Evolutionary conservation across 768 basidiomycete genomes (phyloP), one percentile per base, ranked within the genome.

Genomic region (Imleria badia): DNA sequence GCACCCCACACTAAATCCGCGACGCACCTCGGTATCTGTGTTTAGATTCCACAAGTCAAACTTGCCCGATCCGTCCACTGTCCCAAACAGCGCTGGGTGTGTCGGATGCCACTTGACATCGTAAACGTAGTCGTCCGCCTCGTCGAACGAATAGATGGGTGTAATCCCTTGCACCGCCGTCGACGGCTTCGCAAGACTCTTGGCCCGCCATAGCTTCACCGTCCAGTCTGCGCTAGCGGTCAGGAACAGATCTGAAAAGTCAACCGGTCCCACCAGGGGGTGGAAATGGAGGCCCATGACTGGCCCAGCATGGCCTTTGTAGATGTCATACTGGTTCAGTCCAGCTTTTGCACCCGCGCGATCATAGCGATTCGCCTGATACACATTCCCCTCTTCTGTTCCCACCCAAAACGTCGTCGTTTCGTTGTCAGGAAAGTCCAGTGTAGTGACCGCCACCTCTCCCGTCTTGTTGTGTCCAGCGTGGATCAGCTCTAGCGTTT

Each of bases 1-100:
- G 15, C 48, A 45, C 51, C 29, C 3, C 38, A 23, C 23, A n/a
- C n/a, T 22, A 11, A 11, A 22, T 33, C 12, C 49, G 6, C 2
- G 35, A 76, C 86, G 54, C 66, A 94, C 96, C 84, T 99, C 97
- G 5, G 91, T 93, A 61, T 98, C 96, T n/a, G 79, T 75, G 70
- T 98, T 99, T 67, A 99, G 71, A 71, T 99, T 98, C 97, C 97
- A 99, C 36, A 99, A 67, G 65, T 98, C 93, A 70, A 99, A 98
- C 70, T 88, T 90, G 23, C 95, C 97, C 2, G 91, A 89, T 3
- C 97, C 97, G 67, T 98, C 94, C 3, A 92, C 97, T 5, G 85
- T 86, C 20, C 91, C 95, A 69, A 98, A 99, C 44, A 95, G 58
- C 1, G 96, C 94, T 14, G 97, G 97, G 72, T 99, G 95, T 14